Base-by-base conservation (phyloP, 495 filamentous ascomycete genomes). In the Alectoria sarmentosa region DNA sequence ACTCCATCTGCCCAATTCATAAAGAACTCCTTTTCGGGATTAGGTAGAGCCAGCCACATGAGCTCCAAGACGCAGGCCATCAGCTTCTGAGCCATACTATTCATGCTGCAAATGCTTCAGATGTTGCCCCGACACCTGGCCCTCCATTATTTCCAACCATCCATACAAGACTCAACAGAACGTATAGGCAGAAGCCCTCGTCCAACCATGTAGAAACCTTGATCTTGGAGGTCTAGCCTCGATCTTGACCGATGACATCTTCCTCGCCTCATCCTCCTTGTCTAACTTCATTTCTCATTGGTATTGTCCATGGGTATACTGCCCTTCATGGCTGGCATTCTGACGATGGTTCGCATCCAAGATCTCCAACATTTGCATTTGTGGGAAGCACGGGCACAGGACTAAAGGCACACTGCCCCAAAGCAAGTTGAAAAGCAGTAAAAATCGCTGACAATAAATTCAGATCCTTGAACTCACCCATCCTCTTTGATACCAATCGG, bases 401-500 rank as follows among this genome's bases (percentile, higher is more conserved):
- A 56, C 62, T 67, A 67, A 66, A 54, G 55, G 62, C 57, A 71
- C 30, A 28, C 26, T 28, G 26, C 48, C 26, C 26, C 28, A 30
- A 49, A 17, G 13, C 48, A 52, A 17, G 26, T 30, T 71, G 58
- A 65, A 70, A 46, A 69, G 61, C 56, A 61, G 56, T n/a, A 62
- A 62, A 54, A 69, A 49, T 69, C 60, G 62, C 68, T 34, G 58
- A 49, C 59, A 14, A 48, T 17, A 46, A 15, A 46, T n/a, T 21
- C 26, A 26, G 36, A 52, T 37, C 41, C 46, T 46, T 46, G 28
- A 44, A 92, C 95, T 96, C 88, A 98, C 94, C 94, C 94, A 74
- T 98, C 94, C 85, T 98, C 94, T 77, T 98, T 98, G 59, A 96
- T 91, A 69, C 90, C 87, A 76, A 71, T 89, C 72, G 75, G 86